Evolutionary conservation across 23 red algal species (phyloP).

Genomic region (Gracilaria domingensis): DNA sequence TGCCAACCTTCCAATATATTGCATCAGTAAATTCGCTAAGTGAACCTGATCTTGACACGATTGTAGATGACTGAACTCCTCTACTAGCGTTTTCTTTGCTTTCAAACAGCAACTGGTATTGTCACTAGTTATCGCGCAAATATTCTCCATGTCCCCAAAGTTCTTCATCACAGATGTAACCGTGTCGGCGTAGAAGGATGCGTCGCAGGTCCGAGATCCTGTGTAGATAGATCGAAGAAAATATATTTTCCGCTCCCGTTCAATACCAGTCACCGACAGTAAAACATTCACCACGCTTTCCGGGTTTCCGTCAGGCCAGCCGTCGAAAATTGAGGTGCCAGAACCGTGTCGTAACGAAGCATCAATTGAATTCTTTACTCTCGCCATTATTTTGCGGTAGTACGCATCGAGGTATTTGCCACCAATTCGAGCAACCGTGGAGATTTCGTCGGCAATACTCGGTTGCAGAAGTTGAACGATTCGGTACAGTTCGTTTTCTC

Average conservation of each 20-base stretch:
- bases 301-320: background rate
- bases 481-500: background rate
- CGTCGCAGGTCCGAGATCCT: background rate
- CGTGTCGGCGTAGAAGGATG: background rate
- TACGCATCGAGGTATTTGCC: background rate
- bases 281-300: slow-evolving; percentile 6
- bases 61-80: background rate
- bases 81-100: background rate
- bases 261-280: background rate
- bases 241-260: background rate
- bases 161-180: background rate
- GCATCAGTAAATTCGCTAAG: background rate
- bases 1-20: background rate
- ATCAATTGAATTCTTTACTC: background rate
- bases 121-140: background rate
- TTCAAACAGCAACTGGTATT: background rate
- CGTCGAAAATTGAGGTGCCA: background rate
- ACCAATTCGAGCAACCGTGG: background rate
- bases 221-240: background rate
- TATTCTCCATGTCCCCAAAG: no score
- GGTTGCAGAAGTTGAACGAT: background rate
- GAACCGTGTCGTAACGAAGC: background rate
- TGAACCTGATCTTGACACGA: background rate
- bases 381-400: background rate
- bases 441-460: background rate